Base-by-base conservation (phyloP, 106 monocot genomes). In the Acorus gramineus region DNA sequence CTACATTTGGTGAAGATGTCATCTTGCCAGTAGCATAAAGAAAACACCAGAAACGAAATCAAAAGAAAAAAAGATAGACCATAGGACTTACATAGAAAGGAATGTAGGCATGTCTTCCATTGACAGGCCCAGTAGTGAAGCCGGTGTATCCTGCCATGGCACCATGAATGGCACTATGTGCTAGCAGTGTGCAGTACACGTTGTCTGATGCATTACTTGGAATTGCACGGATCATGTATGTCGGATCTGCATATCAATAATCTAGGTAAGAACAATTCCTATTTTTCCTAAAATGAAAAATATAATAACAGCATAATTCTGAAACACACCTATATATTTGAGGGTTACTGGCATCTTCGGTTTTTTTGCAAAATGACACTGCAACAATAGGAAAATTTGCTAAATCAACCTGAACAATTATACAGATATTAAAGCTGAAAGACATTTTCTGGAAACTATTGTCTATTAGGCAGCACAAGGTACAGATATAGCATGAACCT, bases 101-200 rank as follows among this genome's bases (percentile, higher is more conserved):
- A 57, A 93, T 89, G 63, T 93, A 93, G 60, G 93, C 74, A 65
- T 93, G 93, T 42, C 93, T 85, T 50, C 93, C 93, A 73, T 93
- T 89, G 49, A 93, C 89, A 63, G 85, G 81, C 3, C 83, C 93
- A 42, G 86, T 84, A 7, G 93, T 93, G 56, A 89, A 93, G 42
- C 93, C 93, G 6, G 89, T 89, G 64, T 89, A 93, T 48, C 93
- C 93, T 50, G 93, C 89, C 93, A 93, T 93, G 42, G 81, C 86
- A 65, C 93, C 93, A 64, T 93, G 93, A 46, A 93, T 55, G 53
- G 93, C 93, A 73, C 93, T 89, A 66, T 93, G 93, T 10, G 86
- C 89, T 63, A 93, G 66, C 69, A 93, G 70, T 9, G 89, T 93
- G 79, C 89, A 86, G 73, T 89, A 93, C 10, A 93, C 89, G 48